phyloP scores from a whole-genome alignment of 345 rosid genomes.

The Heritiera fomes region DNA sequence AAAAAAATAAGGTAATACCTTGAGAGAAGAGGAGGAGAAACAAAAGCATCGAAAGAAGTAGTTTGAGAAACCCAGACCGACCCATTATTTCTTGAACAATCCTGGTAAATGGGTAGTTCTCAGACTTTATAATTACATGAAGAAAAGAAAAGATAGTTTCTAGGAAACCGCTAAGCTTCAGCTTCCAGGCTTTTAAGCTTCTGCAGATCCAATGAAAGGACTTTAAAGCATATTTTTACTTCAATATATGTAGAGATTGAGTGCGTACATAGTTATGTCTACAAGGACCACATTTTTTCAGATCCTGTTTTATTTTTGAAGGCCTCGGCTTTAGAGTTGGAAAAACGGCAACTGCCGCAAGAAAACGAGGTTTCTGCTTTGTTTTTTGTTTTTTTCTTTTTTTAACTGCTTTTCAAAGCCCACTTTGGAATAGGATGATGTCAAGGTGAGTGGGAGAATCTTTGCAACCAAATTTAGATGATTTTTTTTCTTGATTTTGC shows the following conservation, averaged over 20 bases:
- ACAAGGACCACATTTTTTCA: neutral
- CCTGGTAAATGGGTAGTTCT: conserved; percentile 35
- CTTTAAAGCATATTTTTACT: neutral
- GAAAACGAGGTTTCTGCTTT: neutral
- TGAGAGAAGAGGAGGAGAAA: conserved; percentile 40
- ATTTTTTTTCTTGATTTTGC: too few species aligned
- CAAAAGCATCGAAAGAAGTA: conserved; percentile 36
- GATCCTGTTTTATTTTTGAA: neutral
- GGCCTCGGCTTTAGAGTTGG: neutral
- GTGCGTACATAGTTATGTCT: neutral
- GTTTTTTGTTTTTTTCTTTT: too few species aligned
- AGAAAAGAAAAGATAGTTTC: neutral
- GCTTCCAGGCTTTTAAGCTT: neutral
- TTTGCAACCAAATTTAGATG: neutral
- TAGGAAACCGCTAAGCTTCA: conserved; percentile 1
- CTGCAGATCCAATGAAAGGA: conserved; percentile 10
- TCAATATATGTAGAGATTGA: neutral
- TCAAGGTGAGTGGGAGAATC: neutral
- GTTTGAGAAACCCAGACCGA: conserved; percentile 28
- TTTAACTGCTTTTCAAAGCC: neutral
- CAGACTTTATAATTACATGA: conserved; percentile 14
- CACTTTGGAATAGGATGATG: neutral
- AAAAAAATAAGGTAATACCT: conserved; percentile 26
- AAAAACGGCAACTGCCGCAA: neutral
- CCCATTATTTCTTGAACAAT: conserved; percentile 37